Base-by-base conservation (phyloP, 2,329 filamentous ascomycete genomes). In the Geoglossum cookeanum region DNA sequence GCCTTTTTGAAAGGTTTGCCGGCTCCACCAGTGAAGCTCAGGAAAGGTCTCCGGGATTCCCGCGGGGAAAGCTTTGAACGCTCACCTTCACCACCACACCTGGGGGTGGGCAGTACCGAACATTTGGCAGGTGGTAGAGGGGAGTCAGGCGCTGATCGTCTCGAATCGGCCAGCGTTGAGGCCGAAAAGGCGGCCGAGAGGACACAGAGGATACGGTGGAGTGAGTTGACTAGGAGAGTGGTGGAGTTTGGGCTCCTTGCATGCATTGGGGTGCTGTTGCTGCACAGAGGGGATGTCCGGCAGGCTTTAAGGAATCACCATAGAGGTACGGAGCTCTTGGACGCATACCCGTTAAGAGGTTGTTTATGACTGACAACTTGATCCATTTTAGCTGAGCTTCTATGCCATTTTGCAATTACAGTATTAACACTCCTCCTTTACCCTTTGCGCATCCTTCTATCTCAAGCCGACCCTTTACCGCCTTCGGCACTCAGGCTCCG, bases 1-100 rank as follows among this genome's bases (percentile, higher is more conserved):
- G 68, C 71, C 4, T 83, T 91, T 63, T 74, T 95, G 58, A 92
- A 85, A 67, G 85, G 89, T 0, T 72, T 96, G 27, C 90, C 91
- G 1, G 87, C 90, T 2, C 86, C 90, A 1, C 83, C 77, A n/a
- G 63, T 77, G 7, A 78, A 81, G 60, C 75, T 80, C 35, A 83
- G 85, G 66, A 96, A 95, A 70, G 90, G 89, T 6, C 69, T 95
- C 54, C 78, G 84, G 59, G 83, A 79, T 59, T 62, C 67, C 37
- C 66, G 68, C 58, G 35, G 65, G 32, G 65, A 63, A 48, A 69
- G 27, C 70, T 72, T 60, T 70, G 63, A 32, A 62, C 74, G 49
- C 30, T 32, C 49, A 7, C 49, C 37, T 22, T 37, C 49, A 17
- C 49, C 49, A 4, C 70, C 69, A 44, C 70, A 71, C 61, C 65